Base-by-base conservation (phyloP, 1,284 basidiomycete species). In the Pholiota adiposa region DNA sequence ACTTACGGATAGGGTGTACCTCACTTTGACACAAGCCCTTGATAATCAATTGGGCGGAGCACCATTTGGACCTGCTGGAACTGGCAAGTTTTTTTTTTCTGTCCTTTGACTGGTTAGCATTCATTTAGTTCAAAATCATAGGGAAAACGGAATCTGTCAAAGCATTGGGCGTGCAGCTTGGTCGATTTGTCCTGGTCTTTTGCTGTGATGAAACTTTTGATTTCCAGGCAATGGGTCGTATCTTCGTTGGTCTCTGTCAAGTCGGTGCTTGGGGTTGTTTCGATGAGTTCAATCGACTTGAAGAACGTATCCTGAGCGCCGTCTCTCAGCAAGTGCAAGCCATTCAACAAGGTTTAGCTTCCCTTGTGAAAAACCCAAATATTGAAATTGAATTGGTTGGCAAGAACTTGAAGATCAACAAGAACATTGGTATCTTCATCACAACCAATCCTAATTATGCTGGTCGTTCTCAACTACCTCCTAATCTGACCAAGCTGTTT, bases 151-250 rank as follows among this genome's bases (percentile, higher is more conserved):
- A 99, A 76, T 99, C 97, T 0, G 97, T 99, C 72, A 99, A 99
- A 75, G 97, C 97, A 1, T 89, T 99, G 25, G 97, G 97, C 58
- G 94, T 98, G 1, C 96, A 98, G 70, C 88, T 99, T 6, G 97
- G 97, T 51, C 90, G 96, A 49, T 98, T 99, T 71, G 97, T 99
- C 18, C 82, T 99, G 51, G 97, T 99, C 31, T 99, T 99, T 81
- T 99, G 97, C 74, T 99, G 97, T 72, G 97, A 99, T 76, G 97
- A 99, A 75, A 98, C 94, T 0, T 99, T 99, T 75, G 98, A 99
- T 77, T 98, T 98, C 83, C 96, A 98, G 72, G 97, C 97, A 1
- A 99, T 99, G 97, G 97, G 97, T 63, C 93, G 97, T 68, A 98
- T 99, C 70, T 98, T 99, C 73, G 90, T 99, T 68, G 97, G 97